These are phyloP conservation scores for Talaromyces stipitatus DNA, from an alignment of 495 filamentous ascomycete species.

Conservation along the genomic window DNA sequence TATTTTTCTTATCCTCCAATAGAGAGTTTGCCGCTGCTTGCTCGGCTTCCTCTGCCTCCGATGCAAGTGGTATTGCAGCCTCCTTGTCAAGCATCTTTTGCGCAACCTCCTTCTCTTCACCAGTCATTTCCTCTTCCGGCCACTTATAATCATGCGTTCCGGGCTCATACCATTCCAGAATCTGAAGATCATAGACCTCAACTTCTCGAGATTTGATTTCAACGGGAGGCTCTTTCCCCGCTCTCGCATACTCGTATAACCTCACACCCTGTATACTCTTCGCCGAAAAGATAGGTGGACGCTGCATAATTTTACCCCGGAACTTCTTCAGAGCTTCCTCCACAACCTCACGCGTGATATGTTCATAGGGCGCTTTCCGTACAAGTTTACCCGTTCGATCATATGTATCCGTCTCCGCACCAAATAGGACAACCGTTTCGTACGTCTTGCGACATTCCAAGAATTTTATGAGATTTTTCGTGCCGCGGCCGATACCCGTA, in stretches of 20 bases:
- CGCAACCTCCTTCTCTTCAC: constrained; percentile 63
- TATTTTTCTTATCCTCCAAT: constrained; percentile 8
- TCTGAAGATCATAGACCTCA: constrained; percentile 63
- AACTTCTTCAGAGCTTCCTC: constrained; percentile 71
- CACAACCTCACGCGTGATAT: constrained; percentile 69
- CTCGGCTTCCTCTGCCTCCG: constrained; percentile 15
- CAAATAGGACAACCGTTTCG: constrained; percentile 82
- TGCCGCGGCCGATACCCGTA: constrained; percentile 78
- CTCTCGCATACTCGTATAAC: constrained; percentile 91
- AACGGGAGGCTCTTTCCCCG: constrained; percentile 72
- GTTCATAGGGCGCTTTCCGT: constrained; percentile 60
- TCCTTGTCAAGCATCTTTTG: constrained; percentile 55
- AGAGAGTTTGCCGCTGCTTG: not conserved
- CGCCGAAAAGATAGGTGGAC: constrained; percentile 88
- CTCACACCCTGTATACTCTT: constrained; percentile 84
- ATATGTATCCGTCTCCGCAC: constrained; percentile 87
- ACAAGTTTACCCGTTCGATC: constrained; percentile 79
- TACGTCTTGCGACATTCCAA: constrained; percentile 87
- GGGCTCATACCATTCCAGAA: constrained; percentile 82
- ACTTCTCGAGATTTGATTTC: constrained; percentile 78
- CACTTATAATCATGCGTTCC: constrained; percentile 65
- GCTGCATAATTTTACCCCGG: constrained; percentile 81
- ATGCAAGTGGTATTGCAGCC: constrained; percentile 15
- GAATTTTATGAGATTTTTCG: constrained; percentile 70
- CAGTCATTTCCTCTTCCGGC: constrained; percentile 66